These are phyloP conservation scores for Pseudogymnoascus sp. DNA, from an alignment of 2,329 filamentous ascomycete genomes.

Conservation along the genomic window DNA sequence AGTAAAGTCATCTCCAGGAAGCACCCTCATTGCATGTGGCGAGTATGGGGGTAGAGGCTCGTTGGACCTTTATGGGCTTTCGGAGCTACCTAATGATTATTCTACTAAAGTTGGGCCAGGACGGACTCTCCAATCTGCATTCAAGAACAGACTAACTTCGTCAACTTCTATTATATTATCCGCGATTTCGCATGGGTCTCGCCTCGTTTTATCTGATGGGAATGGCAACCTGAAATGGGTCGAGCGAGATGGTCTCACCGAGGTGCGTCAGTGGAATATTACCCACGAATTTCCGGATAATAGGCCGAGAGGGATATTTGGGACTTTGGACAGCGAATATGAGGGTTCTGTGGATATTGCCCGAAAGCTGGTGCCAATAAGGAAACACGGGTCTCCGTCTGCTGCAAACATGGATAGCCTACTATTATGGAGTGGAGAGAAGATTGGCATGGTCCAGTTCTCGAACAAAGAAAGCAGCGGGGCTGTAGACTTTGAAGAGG, in stretches of 20 bases:
- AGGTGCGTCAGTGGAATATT: slow-evolving; percentile 48
- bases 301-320: slow-evolving; percentile 42
- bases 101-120: slow-evolving; percentile 27
- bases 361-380: slow-evolving; percentile 61
- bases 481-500: slow-evolving; percentile 44
- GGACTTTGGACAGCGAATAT: slow-evolving; percentile 34
- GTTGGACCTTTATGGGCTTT: slow-evolving; percentile 74
- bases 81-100: slow-evolving; percentile 25
- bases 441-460: slow-evolving; percentile 65
- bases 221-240: slow-evolving; percentile 84
- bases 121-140: slow-evolving; percentile 41
- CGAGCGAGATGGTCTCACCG: slow-evolving; percentile 70
- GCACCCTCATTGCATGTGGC: slow-evolving; percentile 73
- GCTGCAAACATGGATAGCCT: slow-evolving; percentile 57
- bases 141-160: slow-evolving; percentile 78
- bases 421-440: slow-evolving; percentile 82
- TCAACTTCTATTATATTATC: slow-evolving; percentile 75
- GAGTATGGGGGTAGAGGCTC: slow-evolving; percentile 90
- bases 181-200: slow-evolving; percentile 71
- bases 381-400: slow-evolving; percentile 31
- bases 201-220: slow-evolving; percentile 76
- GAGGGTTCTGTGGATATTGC: slow-evolving; percentile 60
- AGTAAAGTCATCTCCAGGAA: slow-evolving; percentile 47
- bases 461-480: slow-evolving; percentile 44
- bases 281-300: slow-evolving; percentile 45